Base-by-base conservation (phyloP, 2,329 filamentous ascomycete species). In the Scedosporium apiospermum region DNA sequence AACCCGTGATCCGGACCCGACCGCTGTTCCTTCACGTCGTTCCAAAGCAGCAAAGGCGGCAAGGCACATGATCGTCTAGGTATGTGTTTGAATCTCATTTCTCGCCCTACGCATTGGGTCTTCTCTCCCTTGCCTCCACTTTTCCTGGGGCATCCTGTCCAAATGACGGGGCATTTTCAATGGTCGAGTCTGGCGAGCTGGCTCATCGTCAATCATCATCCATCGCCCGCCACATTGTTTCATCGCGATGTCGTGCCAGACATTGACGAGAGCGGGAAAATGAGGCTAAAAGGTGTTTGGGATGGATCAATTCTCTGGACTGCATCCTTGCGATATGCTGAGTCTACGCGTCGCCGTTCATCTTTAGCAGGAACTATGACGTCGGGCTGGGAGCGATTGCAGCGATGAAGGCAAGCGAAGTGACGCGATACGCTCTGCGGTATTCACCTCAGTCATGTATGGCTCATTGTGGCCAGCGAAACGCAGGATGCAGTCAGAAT, bases 1-100 rank as follows among this genome's bases (percentile, higher is more conserved):
- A 75, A 75, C 75, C 76, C 76, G 76, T 78, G 76, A 78, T 78
- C 73, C 34, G 75, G 71, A 68, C 65, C 65, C 44, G 49, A 38
- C 63, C 64, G 38, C 27, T 49, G 62, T 60, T 57, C 63, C 59
- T 60, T 61, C 63, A 63, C 61, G 63, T 60, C 64, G 65, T 63
- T 53, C 62, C 46, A 41, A 58, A n/a, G 6, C 16, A 18, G 46
- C 30, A 41, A 42, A 53, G 27, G 63, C 67, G 67, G 66, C 66
- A 68, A 69, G 72, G 74, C 76, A 78, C 76, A 77, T 77, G 76
- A 78, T 78, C 75, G 72, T 69, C 69, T 67, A 75, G 76, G 76
- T 77, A 77, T 75, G 75, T 38, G 34, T 38, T 76, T 69, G 69
- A 67, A 61, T 57, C 57, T 57, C 34, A 57, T 57, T 58, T 18